These are phyloP conservation scores for Komagataella mondaviorum DNA, from an alignment of 805 yeast species.

Conservation along the genomic window DNA sequence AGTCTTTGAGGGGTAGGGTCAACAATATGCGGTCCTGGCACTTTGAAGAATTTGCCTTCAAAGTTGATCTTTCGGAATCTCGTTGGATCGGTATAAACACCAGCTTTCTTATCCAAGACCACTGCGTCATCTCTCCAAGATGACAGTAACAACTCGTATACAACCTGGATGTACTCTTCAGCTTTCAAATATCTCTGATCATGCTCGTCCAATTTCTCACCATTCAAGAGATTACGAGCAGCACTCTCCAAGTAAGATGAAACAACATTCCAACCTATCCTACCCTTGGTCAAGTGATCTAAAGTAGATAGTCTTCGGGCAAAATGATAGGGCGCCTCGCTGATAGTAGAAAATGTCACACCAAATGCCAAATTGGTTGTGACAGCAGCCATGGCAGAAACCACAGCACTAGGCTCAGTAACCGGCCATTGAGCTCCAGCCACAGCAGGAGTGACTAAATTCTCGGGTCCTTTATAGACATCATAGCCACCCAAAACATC, in stretches of 20 bases:
- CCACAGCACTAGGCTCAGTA: constrained; percentile 22
- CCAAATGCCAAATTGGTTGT: constrained; percentile 26
- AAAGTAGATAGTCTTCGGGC: constrained; percentile 29
- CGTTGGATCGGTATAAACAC: constrained; percentile 19
- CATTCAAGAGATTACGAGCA: constrained; percentile 24
- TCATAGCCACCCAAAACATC: constrained; percentile 27
- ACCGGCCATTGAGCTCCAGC: constrained; percentile 22
- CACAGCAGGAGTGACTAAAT: constrained; percentile 11
- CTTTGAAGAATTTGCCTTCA: constrained; percentile 25
- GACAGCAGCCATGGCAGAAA: constrained; percentile 28
- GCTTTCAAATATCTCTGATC: constrained; percentile 26
- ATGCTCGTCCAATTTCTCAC: constrained; percentile 22
- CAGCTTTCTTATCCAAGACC: constrained; percentile 11
- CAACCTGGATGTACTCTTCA: constrained; percentile 24
- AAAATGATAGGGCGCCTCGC: constrained; percentile 27
- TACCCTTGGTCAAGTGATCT: constrained; percentile 27
- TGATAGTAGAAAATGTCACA: constrained; percentile 26
- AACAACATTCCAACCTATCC: constrained; percentile 36
- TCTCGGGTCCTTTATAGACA: constrained; percentile 21
- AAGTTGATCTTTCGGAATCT: constrained; percentile 25
- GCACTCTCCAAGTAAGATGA: constrained; percentile 29
- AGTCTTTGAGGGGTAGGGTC: constrained; percentile 29
- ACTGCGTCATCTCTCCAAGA: constrained; percentile 32
- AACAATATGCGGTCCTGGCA: constrained; percentile 28
- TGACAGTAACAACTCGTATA: constrained; percentile 23